A percentile compares a stretch with the other conserved stretches of the same genome.
These are phyloP conservation scores for Beauveria asiatica DNA, from an alignment of 2,329 filamentous ascomycete genomes.

Conservation along the genomic window DNA sequence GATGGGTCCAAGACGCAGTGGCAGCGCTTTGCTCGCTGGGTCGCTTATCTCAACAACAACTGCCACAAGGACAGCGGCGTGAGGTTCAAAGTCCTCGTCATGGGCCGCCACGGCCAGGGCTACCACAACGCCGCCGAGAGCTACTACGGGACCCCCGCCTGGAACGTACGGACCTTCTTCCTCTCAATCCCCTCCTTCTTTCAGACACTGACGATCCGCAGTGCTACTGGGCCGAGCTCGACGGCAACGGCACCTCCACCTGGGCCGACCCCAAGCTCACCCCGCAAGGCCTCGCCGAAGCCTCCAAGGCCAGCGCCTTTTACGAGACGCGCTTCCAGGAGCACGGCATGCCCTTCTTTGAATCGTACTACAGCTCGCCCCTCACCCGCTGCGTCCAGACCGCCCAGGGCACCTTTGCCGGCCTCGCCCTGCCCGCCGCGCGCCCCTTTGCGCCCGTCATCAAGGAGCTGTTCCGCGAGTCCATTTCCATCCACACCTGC, in stretches of 20 bases:
- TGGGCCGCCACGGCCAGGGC: conserved; percentile 64
- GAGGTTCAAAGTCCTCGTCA: conserved; percentile 57
- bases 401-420: conserved; percentile 50
- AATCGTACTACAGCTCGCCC: conserved; percentile 58
- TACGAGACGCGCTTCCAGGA: conserved; percentile 44
- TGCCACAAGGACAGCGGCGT: conserved; percentile 31
- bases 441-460: conserved; percentile 48
- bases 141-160: conserved; percentile 59
- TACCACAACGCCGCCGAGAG: conserved; percentile 54
- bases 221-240: conserved; percentile 57
- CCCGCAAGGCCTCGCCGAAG: conserved; percentile 45
- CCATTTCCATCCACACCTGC: conserved; percentile 60
- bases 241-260: conserved; percentile 52
- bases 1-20: conserved; percentile 46
- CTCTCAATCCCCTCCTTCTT: too few relatives aligned
- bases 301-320: conserved; percentile 48
- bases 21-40: conserved; percentile 53
- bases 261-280: conserved; percentile 61
- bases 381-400: conserved; percentile 55
- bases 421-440: conserved; percentile 40
- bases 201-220: conserved; percentile 17
- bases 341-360: conserved; percentile 50
- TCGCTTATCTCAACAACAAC: conserved; percentile 43
- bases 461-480: conserved; percentile 59
- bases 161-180: conserved; percentile 45